phyloP scores from a whole-genome alignment of 2,329 filamentous ascomycete genomes.

The Geosmithia putterillii region DNA sequence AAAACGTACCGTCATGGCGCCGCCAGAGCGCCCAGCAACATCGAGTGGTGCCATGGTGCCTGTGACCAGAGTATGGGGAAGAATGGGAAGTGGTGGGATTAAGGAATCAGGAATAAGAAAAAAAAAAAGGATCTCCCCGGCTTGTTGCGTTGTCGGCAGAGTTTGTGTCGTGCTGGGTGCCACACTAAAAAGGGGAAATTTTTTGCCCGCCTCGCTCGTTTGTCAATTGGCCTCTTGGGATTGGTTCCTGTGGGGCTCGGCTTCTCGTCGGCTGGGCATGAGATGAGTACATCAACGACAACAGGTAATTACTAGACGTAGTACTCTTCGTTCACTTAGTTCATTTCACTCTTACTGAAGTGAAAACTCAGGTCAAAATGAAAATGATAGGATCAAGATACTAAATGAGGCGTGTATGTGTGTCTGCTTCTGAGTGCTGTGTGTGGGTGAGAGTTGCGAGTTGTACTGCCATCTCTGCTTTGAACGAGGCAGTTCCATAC shows the following conservation, averaged over 20 bases:
- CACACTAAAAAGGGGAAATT: slow-evolving; percentile 5
- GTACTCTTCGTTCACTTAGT: no score
- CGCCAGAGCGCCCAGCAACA: slow-evolving; percentile 34
- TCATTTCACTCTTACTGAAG: no score
- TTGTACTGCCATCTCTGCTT: no score
- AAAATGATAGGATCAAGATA: no score
- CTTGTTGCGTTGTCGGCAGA: not conserved
- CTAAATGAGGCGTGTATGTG: no score
- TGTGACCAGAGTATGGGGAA: not conserved
- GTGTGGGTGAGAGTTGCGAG: no score
- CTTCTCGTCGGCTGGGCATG: not conserved
- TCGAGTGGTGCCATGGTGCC: slow-evolving; percentile 36
- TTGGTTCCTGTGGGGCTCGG: not conserved
- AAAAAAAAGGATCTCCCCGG: not conserved
- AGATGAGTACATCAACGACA: no score
- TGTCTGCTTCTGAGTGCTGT: no score
- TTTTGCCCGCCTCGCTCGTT: slow-evolving; percentile 13
- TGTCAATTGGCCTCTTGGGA: slow-evolving; percentile 14
- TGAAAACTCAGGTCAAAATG: no score
- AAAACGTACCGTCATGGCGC: slow-evolving; percentile 29
- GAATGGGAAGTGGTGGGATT: slow-evolving; percentile 1
- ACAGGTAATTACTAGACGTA: no score
- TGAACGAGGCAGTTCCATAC: no score
- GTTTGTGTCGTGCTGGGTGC: not conserved
- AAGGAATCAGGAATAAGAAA: no score